Evolutionary conservation across 306 rosid species (phyloP).

Genomic region (Spatholobus suberectus): DNA sequence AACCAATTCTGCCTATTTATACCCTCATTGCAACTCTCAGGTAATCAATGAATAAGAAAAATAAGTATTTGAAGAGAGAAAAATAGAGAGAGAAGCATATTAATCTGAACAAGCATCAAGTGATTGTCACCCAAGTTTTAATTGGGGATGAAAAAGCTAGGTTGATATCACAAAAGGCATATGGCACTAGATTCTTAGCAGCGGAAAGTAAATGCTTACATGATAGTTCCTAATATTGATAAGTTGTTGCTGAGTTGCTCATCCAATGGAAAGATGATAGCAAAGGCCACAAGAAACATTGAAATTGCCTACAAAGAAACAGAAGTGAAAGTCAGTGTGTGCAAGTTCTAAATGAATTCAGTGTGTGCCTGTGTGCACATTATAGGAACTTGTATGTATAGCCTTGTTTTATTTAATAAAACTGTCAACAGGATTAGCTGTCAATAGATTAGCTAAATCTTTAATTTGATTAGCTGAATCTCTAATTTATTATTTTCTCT

Average conservation of each 20-base stretch:
- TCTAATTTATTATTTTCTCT: too few relatives aligned
- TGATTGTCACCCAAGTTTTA: neutral
- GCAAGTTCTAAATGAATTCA: conserved; percentile 22
- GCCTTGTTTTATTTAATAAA: neutral
- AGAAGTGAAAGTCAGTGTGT: conserved; percentile 13
- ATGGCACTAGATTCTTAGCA: conserved; percentile 16
- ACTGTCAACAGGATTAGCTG: too few relatives aligned
- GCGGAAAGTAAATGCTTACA: conserved; percentile 59
- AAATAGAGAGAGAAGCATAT: neutral
- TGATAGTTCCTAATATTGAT: conserved; percentile 81
- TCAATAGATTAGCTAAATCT: too few relatives aligned
- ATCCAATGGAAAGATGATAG: conserved; percentile 66
- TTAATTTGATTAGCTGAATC: too few relatives aligned
- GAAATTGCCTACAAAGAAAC: conserved; percentile 69
- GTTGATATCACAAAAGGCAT: neutral
- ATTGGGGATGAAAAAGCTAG: neutral
- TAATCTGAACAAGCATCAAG: neutral
- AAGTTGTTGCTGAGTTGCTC: conserved; percentile 64
- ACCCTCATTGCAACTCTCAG: neutral
- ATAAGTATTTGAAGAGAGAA: neutral
- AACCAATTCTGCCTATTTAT: neutral
- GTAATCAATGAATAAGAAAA: neutral
- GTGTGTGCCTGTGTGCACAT: neutral
- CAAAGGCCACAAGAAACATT: conserved; percentile 70
- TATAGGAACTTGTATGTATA: neutral